Conservation (phyloP, 768 basidiomycete genomes). For the Lactifluus echinatus region DNA sequence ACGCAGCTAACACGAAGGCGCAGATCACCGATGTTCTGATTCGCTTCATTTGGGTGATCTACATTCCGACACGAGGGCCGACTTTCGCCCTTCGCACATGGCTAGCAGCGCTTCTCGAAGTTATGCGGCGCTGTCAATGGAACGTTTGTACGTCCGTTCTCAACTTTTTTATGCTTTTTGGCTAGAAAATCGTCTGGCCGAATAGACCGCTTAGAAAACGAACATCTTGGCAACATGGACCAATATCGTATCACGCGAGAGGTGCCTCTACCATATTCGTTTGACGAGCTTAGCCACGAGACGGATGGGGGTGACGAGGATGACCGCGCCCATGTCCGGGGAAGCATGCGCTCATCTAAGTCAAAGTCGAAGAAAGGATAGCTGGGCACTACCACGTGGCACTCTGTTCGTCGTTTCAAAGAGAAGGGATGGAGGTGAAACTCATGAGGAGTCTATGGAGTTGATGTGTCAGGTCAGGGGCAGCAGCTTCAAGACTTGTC, state of each 20-base stretch:
- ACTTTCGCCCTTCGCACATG: slow-evolving; percentile 51
- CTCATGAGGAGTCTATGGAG: neutral
- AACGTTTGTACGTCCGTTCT: slow-evolving; percentile 63
- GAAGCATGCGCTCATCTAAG: neutral
- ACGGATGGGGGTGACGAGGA: slow-evolving; percentile 36
- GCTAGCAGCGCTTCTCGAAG: slow-evolving; percentile 62
- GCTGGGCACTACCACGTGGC: neutral
- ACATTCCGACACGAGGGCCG: slow-evolving; percentile 48
- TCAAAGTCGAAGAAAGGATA: neutral
- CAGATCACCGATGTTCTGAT: slow-evolving; percentile 65
- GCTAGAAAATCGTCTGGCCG: neutral
- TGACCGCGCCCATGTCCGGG: slow-evolving; percentile 2
- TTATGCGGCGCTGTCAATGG: slow-evolving; percentile 81
- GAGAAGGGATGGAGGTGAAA: neutral
- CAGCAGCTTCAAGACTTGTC: neutral
- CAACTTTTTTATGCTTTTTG: neutral
- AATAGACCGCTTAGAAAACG: slow-evolving; percentile 75
- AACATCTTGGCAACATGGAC: slow-evolving; percentile 89
- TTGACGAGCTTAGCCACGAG: slow-evolving; percentile 38
- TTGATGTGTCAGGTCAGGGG: neutral
- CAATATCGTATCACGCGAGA: slow-evolving; percentile 86
- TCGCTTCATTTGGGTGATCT: slow-evolving; percentile 78
- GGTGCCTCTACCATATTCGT: slow-evolving; percentile 70
- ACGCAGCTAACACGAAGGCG: neutral
- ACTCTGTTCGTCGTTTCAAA: neutral